phyloP scores from a whole-genome alignment of 768 basidiomycete genomes.

The Tylopilus felleus region DNA sequence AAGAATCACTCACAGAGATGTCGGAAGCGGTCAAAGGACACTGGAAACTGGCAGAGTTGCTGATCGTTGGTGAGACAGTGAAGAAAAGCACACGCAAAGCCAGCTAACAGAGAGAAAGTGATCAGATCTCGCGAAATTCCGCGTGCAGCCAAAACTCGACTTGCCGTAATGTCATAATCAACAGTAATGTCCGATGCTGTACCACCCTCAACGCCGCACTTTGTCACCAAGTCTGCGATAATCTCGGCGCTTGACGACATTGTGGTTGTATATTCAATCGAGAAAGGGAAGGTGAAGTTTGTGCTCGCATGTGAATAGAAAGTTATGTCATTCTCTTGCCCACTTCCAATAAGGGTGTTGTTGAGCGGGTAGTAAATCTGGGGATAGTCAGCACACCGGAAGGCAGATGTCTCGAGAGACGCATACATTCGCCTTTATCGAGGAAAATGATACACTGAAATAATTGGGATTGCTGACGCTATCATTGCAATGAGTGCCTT shows the following conservation, averaged over 20 bases:
- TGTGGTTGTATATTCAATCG: slow-evolving; percentile 55
- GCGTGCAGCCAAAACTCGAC: neutral
- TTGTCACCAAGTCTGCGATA: slow-evolving; percentile 56
- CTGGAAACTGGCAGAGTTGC: slow-evolving; percentile 54
- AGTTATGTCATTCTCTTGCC: slow-evolving; percentile 42
- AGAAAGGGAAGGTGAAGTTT: slow-evolving; percentile 75
- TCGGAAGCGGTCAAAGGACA: slow-evolving; percentile 54
- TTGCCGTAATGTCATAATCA: slow-evolving; percentile 63
- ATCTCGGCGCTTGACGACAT: slow-evolving; percentile 52
- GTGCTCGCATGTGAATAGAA: slow-evolving; percentile 54
- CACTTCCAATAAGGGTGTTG: slow-evolving; percentile 64
- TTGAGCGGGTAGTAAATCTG: slow-evolving; percentile 77
- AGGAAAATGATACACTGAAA: slow-evolving; percentile 64
- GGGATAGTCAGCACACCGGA: slow-evolving; percentile 1
- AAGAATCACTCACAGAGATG: slow-evolving; percentile 16
- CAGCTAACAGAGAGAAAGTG: slow-evolving; percentile 39
- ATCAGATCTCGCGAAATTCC: slow-evolving; percentile 7
- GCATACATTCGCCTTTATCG: slow-evolving; percentile 58
- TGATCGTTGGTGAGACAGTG: slow-evolving; percentile 63
- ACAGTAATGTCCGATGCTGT: slow-evolving; percentile 50
- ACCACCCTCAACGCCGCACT: slow-evolving; percentile 54
- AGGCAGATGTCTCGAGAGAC: neutral
- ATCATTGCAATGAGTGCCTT: slow-evolving; percentile 7
- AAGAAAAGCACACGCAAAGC: slow-evolving; percentile 63
- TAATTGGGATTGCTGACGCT: slow-evolving; percentile 84